phyloP scores from a whole-genome alignment of 768 basidiomycete species.

The Phylloporus rhodoxanthus region DNA sequence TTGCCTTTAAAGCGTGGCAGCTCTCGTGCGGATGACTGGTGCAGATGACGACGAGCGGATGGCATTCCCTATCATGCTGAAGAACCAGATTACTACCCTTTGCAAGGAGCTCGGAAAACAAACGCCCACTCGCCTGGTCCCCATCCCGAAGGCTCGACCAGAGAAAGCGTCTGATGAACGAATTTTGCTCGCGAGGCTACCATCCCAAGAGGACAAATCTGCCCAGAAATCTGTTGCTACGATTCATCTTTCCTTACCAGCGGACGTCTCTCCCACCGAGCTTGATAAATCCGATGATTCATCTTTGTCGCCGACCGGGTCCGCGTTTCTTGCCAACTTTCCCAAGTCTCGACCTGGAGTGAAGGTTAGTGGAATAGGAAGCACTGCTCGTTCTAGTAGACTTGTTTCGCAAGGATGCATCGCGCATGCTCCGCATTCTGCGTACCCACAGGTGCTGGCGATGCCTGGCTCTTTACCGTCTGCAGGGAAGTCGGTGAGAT shows the following conservation, averaged over 20 bases:
- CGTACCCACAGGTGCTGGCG: conserved; percentile 18
- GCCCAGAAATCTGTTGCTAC: background rate
- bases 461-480: conserved; percentile 25
- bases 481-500: background rate
- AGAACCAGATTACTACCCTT: conserved; percentile 54
- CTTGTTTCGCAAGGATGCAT: conserved; percentile 2
- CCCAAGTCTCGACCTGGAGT: background rate
- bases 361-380: background rate
- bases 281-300: background rate
- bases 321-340: background rate
- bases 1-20: conserved; percentile 49
- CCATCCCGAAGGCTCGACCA: background rate
- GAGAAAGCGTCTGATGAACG: conserved; percentile 1
- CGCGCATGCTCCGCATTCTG: conserved; percentile 19
- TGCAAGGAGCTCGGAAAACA: conserved; percentile 60
- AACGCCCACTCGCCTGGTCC: background rate
- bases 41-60: conserved; percentile 44
- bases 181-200: background rate
- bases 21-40: conserved; percentile 59
- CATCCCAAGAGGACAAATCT: background rate
- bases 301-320: background rate
- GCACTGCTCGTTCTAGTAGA: background rate
- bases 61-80: conserved; percentile 47
- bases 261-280: background rate
- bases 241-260: background rate